Evolutionary conservation across 495 filamentous ascomycete species (phyloP).

Genomic region (Aspergillus kassunensis): DNA sequence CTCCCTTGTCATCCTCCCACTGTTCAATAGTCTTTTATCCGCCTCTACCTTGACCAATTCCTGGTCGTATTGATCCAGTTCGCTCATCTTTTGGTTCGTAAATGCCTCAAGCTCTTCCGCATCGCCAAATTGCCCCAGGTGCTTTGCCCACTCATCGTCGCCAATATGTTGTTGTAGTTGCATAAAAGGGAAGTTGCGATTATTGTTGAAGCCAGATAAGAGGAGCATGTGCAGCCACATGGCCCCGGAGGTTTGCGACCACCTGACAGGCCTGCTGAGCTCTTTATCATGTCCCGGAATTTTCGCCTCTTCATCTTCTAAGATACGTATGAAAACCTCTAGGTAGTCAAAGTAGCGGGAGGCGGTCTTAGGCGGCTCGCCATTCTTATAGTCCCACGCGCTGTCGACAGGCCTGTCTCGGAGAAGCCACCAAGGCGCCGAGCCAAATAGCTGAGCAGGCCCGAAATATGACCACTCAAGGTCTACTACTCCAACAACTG

Average conservation of each 20-base stretch:
- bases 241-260: conserved; percentile 24
- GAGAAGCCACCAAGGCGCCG: conserved; percentile 36
- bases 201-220: conserved; percentile 27
- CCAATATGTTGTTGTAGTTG: conserved; percentile 27
- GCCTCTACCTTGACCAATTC: conserved; percentile 23
- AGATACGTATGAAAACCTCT: conserved; percentile 25
- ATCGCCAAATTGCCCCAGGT: conserved; percentile 15
- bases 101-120: conserved; percentile 18
- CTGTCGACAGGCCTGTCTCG: conserved; percentile 24
- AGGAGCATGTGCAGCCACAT: conserved; percentile 35
- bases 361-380: conserved; percentile 16
- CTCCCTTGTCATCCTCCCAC: conserved; percentile 25
- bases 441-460: conserved; percentile 33
- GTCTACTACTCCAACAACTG: conserved; percentile 33
- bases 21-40: conserved; percentile 22
- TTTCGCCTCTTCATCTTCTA: conserved; percentile 35
- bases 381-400: conserved; percentile 23
- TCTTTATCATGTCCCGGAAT: conserved; percentile 23
- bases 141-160: conserved; percentile 20
- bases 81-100: conserved; percentile 14
- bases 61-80: conserved; percentile 25
- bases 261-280: conserved; percentile 25
- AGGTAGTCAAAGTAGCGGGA: conserved; percentile 30
- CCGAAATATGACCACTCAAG: conserved; percentile 37
- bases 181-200: conserved; percentile 25